Conservation (phyloP, 2,329 filamentous ascomycete species). For the Bipolaris victoriae region DNA sequence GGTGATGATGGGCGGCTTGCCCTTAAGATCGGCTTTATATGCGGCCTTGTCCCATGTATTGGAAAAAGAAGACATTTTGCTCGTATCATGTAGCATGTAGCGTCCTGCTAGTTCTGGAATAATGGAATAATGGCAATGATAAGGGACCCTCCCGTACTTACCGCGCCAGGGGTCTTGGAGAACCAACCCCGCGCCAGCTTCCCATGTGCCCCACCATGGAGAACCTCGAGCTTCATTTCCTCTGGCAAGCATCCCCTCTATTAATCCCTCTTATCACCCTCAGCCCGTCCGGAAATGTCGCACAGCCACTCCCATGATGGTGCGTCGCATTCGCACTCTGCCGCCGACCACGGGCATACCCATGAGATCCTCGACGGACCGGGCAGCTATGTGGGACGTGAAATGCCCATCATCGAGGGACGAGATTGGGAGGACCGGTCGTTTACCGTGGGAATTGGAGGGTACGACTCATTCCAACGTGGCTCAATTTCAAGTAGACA, state of each 20-base stretch:
- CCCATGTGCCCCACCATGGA: slow-evolving; percentile 29
- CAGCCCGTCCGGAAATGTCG: slow-evolving; percentile 27
- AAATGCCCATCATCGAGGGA: slow-evolving; percentile 92
- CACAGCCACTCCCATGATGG: slow-evolving; percentile 45
- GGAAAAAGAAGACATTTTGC: background rate
- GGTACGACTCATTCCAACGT: slow-evolving; percentile 62
- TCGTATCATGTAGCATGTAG: background rate
- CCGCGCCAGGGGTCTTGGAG: slow-evolving; percentile 6
- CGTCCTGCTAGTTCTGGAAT: too few relatives aligned
- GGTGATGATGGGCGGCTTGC: slow-evolving; percentile 18
- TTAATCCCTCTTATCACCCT: background rate
- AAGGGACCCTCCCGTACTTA: slow-evolving; percentile 4
- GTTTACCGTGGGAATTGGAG: slow-evolving; percentile 97
- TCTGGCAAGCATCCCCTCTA: slow-evolving; percentile 1
- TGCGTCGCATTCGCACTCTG: slow-evolving; percentile 53
- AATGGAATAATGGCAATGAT: background rate
- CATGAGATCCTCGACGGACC: slow-evolving; percentile 96
- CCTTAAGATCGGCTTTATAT: slow-evolving; percentile 15
- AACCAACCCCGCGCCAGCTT: slow-evolving; percentile 24
- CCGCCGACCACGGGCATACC: slow-evolving; percentile 84
- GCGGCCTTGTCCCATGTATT: slow-evolving; percentile 8
- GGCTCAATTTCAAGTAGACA: background rate
- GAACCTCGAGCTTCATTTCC: slow-evolving; percentile 15
- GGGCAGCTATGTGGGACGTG: slow-evolving; percentile 84
- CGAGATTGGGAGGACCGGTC: slow-evolving; percentile 86